Conservation (phyloP, 2,329 filamentous ascomycete genomes). For the Paracoccidioides lutzii region DNA sequence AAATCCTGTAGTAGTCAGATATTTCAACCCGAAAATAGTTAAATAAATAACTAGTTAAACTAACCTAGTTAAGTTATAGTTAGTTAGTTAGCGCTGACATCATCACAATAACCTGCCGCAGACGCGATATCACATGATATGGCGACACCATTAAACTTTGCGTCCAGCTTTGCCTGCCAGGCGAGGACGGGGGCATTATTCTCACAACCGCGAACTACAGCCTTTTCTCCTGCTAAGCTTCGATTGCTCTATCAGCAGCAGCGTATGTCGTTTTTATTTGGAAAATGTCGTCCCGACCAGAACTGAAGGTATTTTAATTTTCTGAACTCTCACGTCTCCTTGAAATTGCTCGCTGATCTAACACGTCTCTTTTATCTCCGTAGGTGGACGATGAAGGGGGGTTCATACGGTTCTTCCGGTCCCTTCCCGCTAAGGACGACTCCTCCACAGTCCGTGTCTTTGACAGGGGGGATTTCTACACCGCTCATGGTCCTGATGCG, state of each 20-base stretch:
- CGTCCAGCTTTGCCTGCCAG: not conserved
- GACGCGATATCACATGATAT: slow-evolving; percentile 2
- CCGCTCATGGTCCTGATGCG: slow-evolving; percentile 42
- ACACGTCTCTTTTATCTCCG: slow-evolving; percentile 1
- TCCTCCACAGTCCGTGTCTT: slow-evolving; percentile 68
- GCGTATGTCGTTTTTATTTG: slow-evolving; percentile 6
- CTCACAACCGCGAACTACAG: not conserved
- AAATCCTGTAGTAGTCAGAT: too few species aligned
- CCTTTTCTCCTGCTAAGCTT: not conserved
- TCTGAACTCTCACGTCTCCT: not conserved
- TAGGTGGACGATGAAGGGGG: slow-evolving; percentile 92
- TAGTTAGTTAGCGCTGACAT: slow-evolving; percentile 5
- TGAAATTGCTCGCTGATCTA: slow-evolving; percentile 1
- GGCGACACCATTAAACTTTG: not conserved
- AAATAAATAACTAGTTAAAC: too few species aligned
- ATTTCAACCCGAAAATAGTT: too few species aligned
- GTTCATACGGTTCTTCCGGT: slow-evolving; percentile 93
- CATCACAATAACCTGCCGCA: slow-evolving; percentile 20
- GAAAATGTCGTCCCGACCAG: slow-evolving; percentile 58
- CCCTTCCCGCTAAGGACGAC: slow-evolving; percentile 56
- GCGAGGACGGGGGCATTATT: not conserved
- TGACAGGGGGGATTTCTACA: slow-evolving; percentile 90
- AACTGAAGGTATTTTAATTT: slow-evolving; percentile 47
- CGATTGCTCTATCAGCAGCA: not conserved
- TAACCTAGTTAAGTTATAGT: too few species aligned